Percentiles rank a stretch among this genome's conserved stretches.
Evolutionary conservation across 2,329 filamentous ascomycete genomes (phyloP).

Genomic region (Beauveria sp.): DNA sequence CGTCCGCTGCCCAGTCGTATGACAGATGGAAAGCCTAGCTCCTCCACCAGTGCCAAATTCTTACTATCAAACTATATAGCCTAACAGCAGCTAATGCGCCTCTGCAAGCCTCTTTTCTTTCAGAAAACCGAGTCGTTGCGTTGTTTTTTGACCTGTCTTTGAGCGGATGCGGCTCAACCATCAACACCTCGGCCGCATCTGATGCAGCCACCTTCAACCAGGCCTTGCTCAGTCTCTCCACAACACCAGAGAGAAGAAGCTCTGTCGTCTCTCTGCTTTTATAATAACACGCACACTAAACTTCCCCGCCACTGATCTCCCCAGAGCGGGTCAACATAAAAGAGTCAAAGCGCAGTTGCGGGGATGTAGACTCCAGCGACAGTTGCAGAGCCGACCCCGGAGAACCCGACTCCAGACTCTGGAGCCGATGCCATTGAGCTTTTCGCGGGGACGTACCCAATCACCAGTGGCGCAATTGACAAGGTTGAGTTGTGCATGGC

Average conservation of each 20-base stretch:
- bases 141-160: background rate
- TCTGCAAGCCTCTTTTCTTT: background rate
- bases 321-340: background rate
- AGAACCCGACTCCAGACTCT: background rate
- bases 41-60: background rate
- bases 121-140: background rate
- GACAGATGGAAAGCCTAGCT: background rate
- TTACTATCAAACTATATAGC: background rate
- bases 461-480: background rate
- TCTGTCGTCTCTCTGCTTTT: background rate
- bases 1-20: background rate
- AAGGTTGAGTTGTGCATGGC: background rate
- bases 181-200: constrained; percentile 1
- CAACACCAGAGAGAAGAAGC: background rate
- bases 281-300: background rate
- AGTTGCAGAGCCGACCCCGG: background rate
- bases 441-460: background rate
- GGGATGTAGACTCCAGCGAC: background rate
- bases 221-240: background rate
- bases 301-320: background rate
- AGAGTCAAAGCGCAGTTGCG: constrained; percentile 2
- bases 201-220: background rate
- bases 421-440: background rate
- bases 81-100: background rate
- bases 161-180: constrained; percentile 6